Evolutionary conservation across 1,284 basidiomycete species (phyloP), one percentile per base, ranked within the genome.

Genomic region (Cystobasidium slooffiae): DNA sequence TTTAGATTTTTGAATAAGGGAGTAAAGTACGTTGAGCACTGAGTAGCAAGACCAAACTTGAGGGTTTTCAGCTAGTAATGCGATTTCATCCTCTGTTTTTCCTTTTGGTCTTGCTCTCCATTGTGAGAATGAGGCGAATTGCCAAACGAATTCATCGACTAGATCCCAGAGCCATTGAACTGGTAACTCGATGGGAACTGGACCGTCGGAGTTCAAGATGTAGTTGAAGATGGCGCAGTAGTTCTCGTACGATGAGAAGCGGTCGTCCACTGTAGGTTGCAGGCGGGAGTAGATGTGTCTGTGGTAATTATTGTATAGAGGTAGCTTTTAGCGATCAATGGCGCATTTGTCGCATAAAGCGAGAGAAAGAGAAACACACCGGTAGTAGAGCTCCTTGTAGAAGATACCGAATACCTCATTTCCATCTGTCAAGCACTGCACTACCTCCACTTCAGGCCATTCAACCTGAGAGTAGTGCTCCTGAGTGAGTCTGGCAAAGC

Each of bases 141-240:
- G 96, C 85, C 97, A 99, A 80, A 98, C 97, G 83, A 99, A 99
- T 82, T 98, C 96, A 84, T 98, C 96, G 80, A 98, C 91, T 84
- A 99, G 97, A 83, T 99, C 96, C 93, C 95, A 98, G 6, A 99
- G 85, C 96, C 96, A 99, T 83, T 97, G 94, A 76, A 95, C 92
- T 0, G 96, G 96, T 16, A 98, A 88, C 79, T 96, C 90, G 68
- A 98, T 89, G 18, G 89, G 84, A 0, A 98, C 94, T 0, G 96
- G 96, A 0, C 92, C 93, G 76, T 97, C 94, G 24, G 93, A 95
- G 83, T 97, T 92, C 75, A 93, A 86, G 84, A 99, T 88, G 82
- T 95, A 95, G 85, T 97, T 98, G 88, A 98, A 91, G 78, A 99
- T 86, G 82, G 97, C 93, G 87, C 96, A 98, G 83, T 94, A 97